Base-by-base conservation (phyloP, 371 early-diverging fungal species). In the Mortierella sp. region DNA sequence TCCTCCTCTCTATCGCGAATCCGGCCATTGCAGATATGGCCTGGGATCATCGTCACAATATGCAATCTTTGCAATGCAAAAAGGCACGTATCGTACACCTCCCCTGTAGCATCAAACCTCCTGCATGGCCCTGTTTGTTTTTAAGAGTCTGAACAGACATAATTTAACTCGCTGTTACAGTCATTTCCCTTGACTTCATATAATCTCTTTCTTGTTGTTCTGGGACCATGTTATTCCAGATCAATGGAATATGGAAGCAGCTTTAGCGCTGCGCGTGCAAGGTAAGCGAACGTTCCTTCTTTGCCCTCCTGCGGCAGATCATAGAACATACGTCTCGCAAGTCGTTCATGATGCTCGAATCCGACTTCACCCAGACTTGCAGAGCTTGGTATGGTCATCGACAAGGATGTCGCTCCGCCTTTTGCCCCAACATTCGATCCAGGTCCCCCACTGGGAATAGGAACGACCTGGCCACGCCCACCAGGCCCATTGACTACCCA, bases 301-400 rank as follows among this genome's bases (percentile, higher is more conserved):
- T 75, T 73, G 4, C 85, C 90, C 28, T 91, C 89, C 34, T 87
- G 85, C 4, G 91, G 90, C 64, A 94, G 66, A 78, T 95, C 94
- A 79, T 89, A 95, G 72, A 95, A 95, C 72, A 93, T 69, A 9
- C 87, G 79, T 24, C 89, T 81, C 6, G 92, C 93, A 50, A 90
- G 63, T 0, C 81, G 79, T 42, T 89, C 90, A 61, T 91, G 87
- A 46, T 84, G 72, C n/a, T 86, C 85, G 64, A 88, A 90, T 8
- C 66, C 79, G 52, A 81, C 69, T 11, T 84, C 79, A 15, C 24
- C 50, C 28, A 50, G 12, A 8, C 37, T 37, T 31, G 32, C 39
- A 28, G 23, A 32, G 8, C 9, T 39, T 4, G 55, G 27, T n/a
- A 66, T n/a, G 6, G 44, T 39, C n/a, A 17, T 23, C n/a, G n/a